Evolutionary conservation across 164 flowering plant genomes (phyloP), one percentile per base, ranked within the genome.

Genomic region (Aristolochia californica): DNA sequence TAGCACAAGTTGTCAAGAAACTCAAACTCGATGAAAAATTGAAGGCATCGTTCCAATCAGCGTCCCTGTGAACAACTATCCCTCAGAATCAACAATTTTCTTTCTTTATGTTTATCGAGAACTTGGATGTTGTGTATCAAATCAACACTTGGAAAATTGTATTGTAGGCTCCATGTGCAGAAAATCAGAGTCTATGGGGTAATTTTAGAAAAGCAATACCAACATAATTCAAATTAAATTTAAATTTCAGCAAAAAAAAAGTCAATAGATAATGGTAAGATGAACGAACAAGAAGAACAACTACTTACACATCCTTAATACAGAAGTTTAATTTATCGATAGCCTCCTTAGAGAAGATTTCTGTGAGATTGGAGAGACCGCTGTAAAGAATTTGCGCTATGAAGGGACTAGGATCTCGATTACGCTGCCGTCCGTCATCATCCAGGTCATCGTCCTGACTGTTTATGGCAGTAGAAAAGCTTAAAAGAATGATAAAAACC

Each of bases 21-120:
- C 58, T 55, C 38, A 72, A 30, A 60, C 81, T 68, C 26, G 74
- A 62, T 5, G 91, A 64, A 72, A 93, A 93, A 75, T 89, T 81
- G 69, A 93, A 93, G 15, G 98, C 88, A 1, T 59, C 75, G 60
- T 87, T 62, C 93, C 90, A 93, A 60, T 93, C 98, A 8, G 67
- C 72, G 43, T 85, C 67, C 56, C 98, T 93, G 75, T 52, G 70
- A 68, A 25, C 22, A 3, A 34, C 17, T 2, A 28, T 26, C 54
- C 21, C 1, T 16, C 34, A 14, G 3, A 17, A 18, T 48, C 51
- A 23, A 14, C 24, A 27, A 53, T 3, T n/a, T n/a, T n/a, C n/a
- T n/a, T n/a, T n/a, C n/a, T n/a, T n/a, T n/a, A n/a, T n/a, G n/a
- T n/a, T n/a, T n/a, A n/a, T n/a, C n/a, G n/a, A n/a, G n/a, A n/a